These are phyloP conservation scores for Priceomyces castillae DNA, from an alignment of 805 yeast species.

Conservation along the genomic window DNA sequence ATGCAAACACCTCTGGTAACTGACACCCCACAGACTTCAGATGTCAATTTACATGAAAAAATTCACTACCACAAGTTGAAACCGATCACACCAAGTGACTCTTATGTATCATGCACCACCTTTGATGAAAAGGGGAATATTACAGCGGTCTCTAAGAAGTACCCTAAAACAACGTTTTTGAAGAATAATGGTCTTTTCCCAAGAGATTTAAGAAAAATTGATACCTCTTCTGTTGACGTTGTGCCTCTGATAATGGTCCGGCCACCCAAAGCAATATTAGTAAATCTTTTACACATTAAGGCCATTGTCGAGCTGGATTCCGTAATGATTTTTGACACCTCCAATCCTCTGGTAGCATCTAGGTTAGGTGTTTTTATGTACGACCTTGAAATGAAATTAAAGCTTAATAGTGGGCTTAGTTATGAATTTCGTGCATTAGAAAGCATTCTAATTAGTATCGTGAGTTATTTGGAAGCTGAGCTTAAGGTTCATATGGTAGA, in stretches of 20 bases:
- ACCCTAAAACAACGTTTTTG: slow-evolving; percentile 70
- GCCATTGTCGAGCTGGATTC: slow-evolving; percentile 80
- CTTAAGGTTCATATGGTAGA: slow-evolving; percentile 53
- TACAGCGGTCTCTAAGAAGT: slow-evolving; percentile 64
- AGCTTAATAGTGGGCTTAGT: slow-evolving; percentile 27
- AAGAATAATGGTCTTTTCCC: slow-evolving; percentile 74
- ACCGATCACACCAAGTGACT: slow-evolving; percentile 48
- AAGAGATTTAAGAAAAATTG: slow-evolving; percentile 83
- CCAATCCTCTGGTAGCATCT: slow-evolving; percentile 63
- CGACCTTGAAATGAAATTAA: slow-evolving; percentile 75
- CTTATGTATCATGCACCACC: slow-evolving; percentile 73
- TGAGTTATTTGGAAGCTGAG: slow-evolving; percentile 77
- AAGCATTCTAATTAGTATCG: slow-evolving; percentile 74
- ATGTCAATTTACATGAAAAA: slow-evolving; percentile 1
- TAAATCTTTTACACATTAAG: slow-evolving; percentile 82
- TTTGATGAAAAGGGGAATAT: slow-evolving; percentile 71
- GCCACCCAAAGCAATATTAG: slow-evolving; percentile 65
- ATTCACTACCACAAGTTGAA: slow-evolving; percentile 23
- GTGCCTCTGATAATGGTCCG: slow-evolving; percentile 88
- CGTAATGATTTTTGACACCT: slow-evolving; percentile 81
- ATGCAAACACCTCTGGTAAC: background rate
- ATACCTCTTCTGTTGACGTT: slow-evolving; percentile 68
- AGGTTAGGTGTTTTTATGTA: slow-evolving; percentile 76
- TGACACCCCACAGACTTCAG: background rate
- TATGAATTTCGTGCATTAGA: slow-evolving; percentile 86